Base-by-base conservation (phyloP, 2,329 filamentous ascomycete species). In the Ophiostoma sp. region DNA sequence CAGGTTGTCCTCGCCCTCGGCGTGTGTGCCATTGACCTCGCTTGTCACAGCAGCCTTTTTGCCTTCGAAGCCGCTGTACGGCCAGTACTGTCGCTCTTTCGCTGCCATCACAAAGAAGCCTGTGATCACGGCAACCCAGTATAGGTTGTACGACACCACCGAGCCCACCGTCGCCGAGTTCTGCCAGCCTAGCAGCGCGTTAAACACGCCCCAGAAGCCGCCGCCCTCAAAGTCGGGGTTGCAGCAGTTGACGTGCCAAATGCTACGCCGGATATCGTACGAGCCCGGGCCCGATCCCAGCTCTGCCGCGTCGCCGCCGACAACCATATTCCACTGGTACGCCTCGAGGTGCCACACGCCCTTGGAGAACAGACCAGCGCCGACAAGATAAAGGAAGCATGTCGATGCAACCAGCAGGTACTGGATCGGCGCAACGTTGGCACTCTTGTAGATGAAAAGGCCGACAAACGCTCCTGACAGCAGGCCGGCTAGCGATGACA, bases 121-220 rank as follows among this genome's bases (percentile, higher is more conserved):
- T 2, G 64, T 40, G 12, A 72, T 69, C 27, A 72, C 68, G 27
- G 49, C 66, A 65, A 94, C 78, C 93, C 92, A 97, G 80, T 96
- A 96, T 11, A 95, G 71, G 76, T 96, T 96, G 80, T 96, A 96
- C 0, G 90, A 88, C 71, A 96, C 87, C 70, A 96, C 90, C 0
- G 91, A 93, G 62, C 92, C 91, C 72, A 93, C 92, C 0, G 92
- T 96, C 3, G 91, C 92, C 12, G 90, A 92, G 79, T 96, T 96
- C 70, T 87, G 86, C 93, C 93, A 97, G 68, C 93, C 92, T 7
- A 96, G 82, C 66, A 96, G 83, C 69, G 91, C 88, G 73, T 96
- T 95, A 82, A 96, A 92, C 72, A 96, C 87, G 67, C 91, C 91
- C 92, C 92, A 96, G 60, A 89, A 90, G 49, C 89, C 87, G 18